Percentiles rank a stretch among this genome's conserved stretches.
Conservation (phyloP, 352 stramenopile species). For the Elongisporangium anandrum region DNA sequence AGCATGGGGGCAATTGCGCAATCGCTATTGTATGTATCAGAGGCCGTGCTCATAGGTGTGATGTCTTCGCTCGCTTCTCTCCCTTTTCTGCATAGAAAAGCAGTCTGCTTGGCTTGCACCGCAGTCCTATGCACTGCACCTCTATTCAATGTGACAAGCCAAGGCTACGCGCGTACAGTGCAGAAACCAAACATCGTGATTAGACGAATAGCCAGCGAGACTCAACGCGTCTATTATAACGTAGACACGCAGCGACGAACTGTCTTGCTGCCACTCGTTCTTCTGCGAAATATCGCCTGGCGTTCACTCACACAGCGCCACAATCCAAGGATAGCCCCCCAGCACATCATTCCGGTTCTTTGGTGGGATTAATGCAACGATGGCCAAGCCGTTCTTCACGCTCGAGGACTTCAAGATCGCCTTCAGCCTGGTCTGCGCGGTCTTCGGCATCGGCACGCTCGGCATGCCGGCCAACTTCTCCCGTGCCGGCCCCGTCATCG, state of each 20-base stretch:
- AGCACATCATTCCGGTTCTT: background rate
- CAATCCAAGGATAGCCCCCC: background rate
- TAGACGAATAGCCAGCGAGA: background rate
- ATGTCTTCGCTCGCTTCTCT: background rate
- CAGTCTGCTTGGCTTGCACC: background rate
- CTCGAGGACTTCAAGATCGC: slow-evolving; percentile 43
- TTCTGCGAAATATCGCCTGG: background rate
- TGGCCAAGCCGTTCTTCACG: slow-evolving; percentile 23
- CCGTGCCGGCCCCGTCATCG: slow-evolving; percentile 32
- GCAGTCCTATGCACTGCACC: background rate
- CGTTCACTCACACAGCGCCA: background rate
- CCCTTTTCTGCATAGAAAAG: background rate
- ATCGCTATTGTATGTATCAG: background rate
- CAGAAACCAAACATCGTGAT: background rate
- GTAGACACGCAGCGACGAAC: background rate
- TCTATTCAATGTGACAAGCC: background rate
- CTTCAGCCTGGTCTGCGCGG: slow-evolving; percentile 42
- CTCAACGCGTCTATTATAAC: background rate
- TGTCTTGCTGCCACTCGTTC: background rate
- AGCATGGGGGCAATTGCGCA: background rate
- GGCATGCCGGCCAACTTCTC: slow-evolving; percentile 53
- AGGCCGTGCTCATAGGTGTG: background rate
- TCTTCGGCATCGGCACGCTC: slow-evolving; percentile 45
- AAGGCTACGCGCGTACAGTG: background rate
- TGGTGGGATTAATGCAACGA: background rate